Evolutionary conservation across 176 grass and related monocot species (phyloP).

Genomic region (Elaeis guineensis): DNA sequence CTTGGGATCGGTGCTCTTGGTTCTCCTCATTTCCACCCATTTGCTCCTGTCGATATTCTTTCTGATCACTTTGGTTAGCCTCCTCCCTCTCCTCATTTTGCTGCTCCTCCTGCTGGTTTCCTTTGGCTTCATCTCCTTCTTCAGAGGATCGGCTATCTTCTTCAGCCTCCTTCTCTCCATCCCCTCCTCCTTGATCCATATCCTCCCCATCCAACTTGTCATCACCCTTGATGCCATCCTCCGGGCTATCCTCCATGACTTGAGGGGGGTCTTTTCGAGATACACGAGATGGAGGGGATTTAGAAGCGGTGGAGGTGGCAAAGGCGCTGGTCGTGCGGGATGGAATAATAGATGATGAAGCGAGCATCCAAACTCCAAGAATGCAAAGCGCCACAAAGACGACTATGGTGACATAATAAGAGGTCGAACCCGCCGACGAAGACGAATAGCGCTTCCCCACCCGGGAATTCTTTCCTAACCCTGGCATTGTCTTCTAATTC

Average conservation of each 20-base stretch:
- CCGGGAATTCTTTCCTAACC: constrained; percentile 31
- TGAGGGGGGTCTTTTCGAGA: constrained; percentile 4
- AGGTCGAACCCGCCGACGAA: constrained; percentile 36
- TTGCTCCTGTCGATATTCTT: too few relatives aligned
- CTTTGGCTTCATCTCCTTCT: constrained; percentile 12
- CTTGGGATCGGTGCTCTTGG: constrained; percentile 8
- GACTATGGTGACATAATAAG: constrained; percentile 70
- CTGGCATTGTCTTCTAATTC: constrained; percentile 21
- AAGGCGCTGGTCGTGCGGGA: constrained; percentile 7
- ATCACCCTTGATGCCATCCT: not conserved
- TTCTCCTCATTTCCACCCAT: not conserved
- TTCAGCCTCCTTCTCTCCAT: not conserved
- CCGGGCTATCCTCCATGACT: not conserved
- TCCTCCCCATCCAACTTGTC: constrained; percentile 4
- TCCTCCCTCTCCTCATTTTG: not conserved
- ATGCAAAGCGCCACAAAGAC: constrained; percentile 68
- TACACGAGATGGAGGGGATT: constrained; percentile 2
- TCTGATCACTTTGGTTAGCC: too few relatives aligned
- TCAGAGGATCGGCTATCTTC: not conserved
- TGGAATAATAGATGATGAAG: constrained; percentile 36
- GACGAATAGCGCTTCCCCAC: constrained; percentile 46
- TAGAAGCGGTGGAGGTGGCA: constrained; percentile 28
- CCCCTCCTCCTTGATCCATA: constrained; percentile 2
- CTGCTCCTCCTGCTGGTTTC: not conserved
- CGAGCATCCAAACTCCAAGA: constrained; percentile 64